Conservation (phyloP, 257 asterid species). For the Solanum dulcamara region DNA sequence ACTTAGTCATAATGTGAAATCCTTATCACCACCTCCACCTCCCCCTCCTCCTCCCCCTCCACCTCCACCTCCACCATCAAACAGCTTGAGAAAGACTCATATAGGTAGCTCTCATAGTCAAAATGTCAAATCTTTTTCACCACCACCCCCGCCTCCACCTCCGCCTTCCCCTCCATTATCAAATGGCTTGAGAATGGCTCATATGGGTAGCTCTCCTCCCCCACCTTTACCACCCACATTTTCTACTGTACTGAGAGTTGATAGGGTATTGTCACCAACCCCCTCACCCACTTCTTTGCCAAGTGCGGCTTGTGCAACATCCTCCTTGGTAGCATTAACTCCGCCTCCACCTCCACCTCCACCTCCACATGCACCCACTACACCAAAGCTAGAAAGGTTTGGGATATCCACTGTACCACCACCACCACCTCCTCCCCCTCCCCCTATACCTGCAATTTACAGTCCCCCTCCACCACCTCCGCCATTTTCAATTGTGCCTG, state of each 20-base stretch:
- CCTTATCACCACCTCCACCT: neutral
- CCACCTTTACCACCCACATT: slow-evolving; percentile 14
- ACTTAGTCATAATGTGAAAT: neutral
- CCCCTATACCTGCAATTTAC: slow-evolving; percentile 8
- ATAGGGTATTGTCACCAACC: slow-evolving; percentile 26
- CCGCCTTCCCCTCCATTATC: neutral
- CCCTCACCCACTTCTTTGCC: slow-evolving; percentile 54
- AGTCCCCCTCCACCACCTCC: slow-evolving; percentile 1
- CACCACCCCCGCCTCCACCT: neutral
- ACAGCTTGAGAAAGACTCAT: neutral
- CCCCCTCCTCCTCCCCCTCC: neutral
- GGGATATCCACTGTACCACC: slow-evolving; percentile 10
- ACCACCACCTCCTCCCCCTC: slow-evolving; percentile 21
- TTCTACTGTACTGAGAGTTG: slow-evolving; percentile 15
- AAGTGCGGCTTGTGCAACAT: slow-evolving; percentile 2
- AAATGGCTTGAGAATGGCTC: neutral
- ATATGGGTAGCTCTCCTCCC: neutral
- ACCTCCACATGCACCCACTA: neutral
- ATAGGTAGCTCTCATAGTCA: neutral
- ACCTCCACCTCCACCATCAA: neutral
- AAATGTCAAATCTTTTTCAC: neutral
- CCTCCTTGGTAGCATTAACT: neutral
- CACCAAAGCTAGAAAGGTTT: neutral
- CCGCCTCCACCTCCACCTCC: slow-evolving; percentile 16
- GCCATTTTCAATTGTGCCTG: neutral